Conservation (phyloP, 331 rosid genomes). For the Arachis monticola region DNA sequence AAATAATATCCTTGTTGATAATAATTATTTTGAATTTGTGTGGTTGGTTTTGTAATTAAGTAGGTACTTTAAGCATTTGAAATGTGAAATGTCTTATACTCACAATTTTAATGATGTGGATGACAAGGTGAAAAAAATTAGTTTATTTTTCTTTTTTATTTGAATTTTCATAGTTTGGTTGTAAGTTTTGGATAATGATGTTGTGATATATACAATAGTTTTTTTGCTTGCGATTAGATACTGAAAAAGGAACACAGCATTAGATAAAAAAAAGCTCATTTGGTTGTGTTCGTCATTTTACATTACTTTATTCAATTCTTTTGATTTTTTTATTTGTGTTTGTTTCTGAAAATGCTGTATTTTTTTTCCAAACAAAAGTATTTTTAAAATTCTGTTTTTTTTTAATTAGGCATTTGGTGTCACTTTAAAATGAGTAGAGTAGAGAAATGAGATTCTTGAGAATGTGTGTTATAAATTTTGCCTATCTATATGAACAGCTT, state of each 20-base stretch:
- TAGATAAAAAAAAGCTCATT: too few relatives aligned
- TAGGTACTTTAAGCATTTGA: constrained; percentile 96
- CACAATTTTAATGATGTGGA: constrained; percentile 96
- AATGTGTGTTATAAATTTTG: constrained; percentile 9
- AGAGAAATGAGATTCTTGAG: constrained; percentile 5
- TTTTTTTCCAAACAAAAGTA: too few relatives aligned
- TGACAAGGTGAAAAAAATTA: constrained; percentile 70
- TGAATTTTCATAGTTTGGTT: neutral
- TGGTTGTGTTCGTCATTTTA: too few relatives aligned
- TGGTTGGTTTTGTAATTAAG: constrained; percentile 58
- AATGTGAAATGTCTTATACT: constrained; percentile 74
- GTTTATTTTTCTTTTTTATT: constrained; percentile 1
- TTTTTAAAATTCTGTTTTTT: constrained; percentile 20
- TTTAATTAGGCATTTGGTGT: constrained; percentile 17
- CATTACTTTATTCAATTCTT: too few relatives aligned
- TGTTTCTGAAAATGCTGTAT: too few relatives aligned
- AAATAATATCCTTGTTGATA: neutral
- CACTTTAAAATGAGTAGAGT: constrained; percentile 19
- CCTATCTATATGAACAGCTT: neutral
- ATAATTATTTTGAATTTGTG: constrained; percentile 40
- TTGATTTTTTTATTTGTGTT: too few relatives aligned
- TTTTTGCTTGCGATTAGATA: too few relatives aligned
- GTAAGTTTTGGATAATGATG: neutral
- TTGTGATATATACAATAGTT: too few relatives aligned
- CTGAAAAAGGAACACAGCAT: too few relatives aligned